phyloP scores from a whole-genome alignment of 139 green algal species.

The Coccomyxa sp. region DNA sequence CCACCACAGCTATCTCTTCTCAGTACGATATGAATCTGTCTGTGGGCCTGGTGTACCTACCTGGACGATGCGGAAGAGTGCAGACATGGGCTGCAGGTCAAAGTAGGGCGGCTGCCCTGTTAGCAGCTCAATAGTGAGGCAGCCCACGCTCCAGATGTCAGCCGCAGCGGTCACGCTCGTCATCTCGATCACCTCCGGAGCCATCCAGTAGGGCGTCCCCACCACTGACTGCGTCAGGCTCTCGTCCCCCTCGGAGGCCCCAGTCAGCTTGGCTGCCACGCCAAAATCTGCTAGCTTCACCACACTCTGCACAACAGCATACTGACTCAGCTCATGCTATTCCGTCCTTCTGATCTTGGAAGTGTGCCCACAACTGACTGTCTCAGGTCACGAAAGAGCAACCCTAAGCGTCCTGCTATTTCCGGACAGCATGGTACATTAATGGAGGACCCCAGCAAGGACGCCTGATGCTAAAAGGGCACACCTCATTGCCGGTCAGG shows the following conservation, averaged over 20 bases:
- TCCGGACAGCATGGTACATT: too few species aligned
- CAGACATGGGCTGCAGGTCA: conserved; percentile 88
- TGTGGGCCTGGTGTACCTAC: too few species aligned
- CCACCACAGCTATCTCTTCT: too few species aligned
- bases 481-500: conserved; percentile 83
- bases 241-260: conserved; percentile 25
- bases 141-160: conserved; percentile 96
- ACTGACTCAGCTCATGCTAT: neutral
- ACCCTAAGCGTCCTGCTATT: too few species aligned
- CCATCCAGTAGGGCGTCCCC: conserved; percentile 96
- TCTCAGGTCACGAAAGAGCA: too few species aligned
- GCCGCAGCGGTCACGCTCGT: conserved; percentile 75
- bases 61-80: conserved; percentile 94
- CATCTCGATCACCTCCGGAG: conserved; percentile 96
- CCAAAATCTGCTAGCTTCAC: conserved; percentile 98
- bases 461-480: neutral
- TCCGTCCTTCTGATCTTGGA: too few species aligned
- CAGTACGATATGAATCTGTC: too few species aligned
- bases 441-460: neutral
- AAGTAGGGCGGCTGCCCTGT: conserved; percentile 93
- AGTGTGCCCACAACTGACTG: too few species aligned
- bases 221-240: conserved; percentile 36
- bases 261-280: conserved; percentile 84
- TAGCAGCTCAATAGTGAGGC: conserved; percentile 92
- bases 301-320: conserved; percentile 55